These are phyloP conservation scores for Amphicarpaea edgeworthii DNA, from an alignment of 306 rosid genomes.

Conservation along the genomic window DNA sequence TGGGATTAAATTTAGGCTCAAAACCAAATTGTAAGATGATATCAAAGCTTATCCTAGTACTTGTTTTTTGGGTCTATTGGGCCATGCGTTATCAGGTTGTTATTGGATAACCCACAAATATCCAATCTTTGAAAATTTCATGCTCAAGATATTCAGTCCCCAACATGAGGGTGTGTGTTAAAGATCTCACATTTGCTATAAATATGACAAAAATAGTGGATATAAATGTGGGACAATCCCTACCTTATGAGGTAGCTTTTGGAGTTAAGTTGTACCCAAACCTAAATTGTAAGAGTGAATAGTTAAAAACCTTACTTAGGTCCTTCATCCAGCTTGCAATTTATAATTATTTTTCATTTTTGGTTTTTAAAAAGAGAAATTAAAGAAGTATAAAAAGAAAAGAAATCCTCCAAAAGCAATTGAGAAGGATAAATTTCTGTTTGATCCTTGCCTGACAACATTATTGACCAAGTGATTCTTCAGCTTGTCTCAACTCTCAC, in stretches of 20 bases:
- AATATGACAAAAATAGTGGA: neutral
- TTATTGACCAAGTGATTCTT: slow-evolving; percentile 1
- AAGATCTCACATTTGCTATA: neutral
- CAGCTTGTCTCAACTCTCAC: neutral
- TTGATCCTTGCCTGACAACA: neutral
- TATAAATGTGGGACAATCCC: neutral
- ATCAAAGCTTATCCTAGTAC: neutral
- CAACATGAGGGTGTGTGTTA: neutral
- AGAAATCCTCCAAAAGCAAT: slow-evolving; percentile 21
- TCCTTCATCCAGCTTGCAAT: slow-evolving; percentile 19
- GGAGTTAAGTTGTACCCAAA: neutral
- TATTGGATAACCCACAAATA: neutral
- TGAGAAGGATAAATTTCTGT: slow-evolving; percentile 10
- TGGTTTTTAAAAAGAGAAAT: slow-evolving; percentile 13
- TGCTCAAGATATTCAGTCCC: neutral
- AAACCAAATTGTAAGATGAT: neutral
- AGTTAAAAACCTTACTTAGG: slow-evolving; percentile 19
- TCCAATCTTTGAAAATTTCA: neutral
- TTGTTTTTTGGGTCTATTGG: neutral
- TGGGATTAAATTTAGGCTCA: neutral
- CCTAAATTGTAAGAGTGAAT: neutral
- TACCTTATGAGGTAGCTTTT: neutral
- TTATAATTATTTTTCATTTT: neutral
- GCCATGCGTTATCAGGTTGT: neutral
- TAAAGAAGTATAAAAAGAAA: slow-evolving; percentile 7